Evolutionary conservation across 1,139 yeast species (phyloP).

Genomic region (Torulaspora globosa): DNA sequence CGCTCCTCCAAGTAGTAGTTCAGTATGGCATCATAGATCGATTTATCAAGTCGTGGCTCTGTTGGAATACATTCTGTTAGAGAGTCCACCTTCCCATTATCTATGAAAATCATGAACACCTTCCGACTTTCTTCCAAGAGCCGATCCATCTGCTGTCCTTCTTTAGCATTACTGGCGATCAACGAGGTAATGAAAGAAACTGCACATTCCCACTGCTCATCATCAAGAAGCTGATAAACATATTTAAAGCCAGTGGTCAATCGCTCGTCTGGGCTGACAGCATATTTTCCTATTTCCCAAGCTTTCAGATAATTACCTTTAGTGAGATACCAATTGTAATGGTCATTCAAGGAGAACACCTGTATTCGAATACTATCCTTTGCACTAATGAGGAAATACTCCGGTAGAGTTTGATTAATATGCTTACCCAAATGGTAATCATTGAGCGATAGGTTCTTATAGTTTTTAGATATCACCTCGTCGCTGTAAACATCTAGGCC

Average conservation of each 20-base stretch:
- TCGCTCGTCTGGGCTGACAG: slow-evolving; percentile 50
- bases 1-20: slow-evolving; percentile 44
- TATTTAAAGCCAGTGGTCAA: slow-evolving; percentile 60
- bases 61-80: slow-evolving; percentile 56
- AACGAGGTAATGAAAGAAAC: slow-evolving; percentile 43
- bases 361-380: slow-evolving; percentile 76
- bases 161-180: slow-evolving; percentile 35
- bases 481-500: slow-evolving; percentile 83
- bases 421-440: slow-evolving; percentile 66
- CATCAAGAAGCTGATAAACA: slow-evolving; percentile 51
- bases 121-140: slow-evolving; percentile 57
- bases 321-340: slow-evolving; percentile 66
- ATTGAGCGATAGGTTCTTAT: slow-evolving; percentile 63
- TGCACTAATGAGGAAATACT: slow-evolving; percentile 71
- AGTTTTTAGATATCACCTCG: slow-evolving; percentile 63
- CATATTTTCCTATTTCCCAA: slow-evolving; percentile 66
- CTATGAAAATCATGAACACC: slow-evolving; percentile 56
- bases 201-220: slow-evolving; percentile 56
- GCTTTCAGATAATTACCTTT: slow-evolving; percentile 58
- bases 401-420: slow-evolving; percentile 38
- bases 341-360: slow-evolving; percentile 63
- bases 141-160: slow-evolving; percentile 37
- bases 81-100: slow-evolving; percentile 45
- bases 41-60: slow-evolving; percentile 38
- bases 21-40: slow-evolving; percentile 52